phyloP scores from a whole-genome alignment of 805 yeast species.

The Lachancea quebecensis region DNA sequence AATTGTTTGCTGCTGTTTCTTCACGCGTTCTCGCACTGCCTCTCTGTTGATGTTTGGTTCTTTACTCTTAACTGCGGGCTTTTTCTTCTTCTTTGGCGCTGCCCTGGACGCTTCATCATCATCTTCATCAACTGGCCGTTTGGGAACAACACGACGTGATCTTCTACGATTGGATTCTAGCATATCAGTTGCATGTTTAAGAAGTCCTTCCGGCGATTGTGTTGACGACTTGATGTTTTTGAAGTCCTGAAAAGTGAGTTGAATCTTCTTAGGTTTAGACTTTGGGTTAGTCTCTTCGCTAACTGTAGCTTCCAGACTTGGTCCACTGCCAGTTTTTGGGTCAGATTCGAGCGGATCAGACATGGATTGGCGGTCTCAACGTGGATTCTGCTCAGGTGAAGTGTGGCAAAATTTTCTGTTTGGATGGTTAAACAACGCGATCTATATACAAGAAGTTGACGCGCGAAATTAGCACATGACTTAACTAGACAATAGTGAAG shows the following conservation, averaged over 20 bases:
- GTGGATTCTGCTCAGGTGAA: not conserved
- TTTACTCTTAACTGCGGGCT: constrained; percentile 5
- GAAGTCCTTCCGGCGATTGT: constrained; percentile 3
- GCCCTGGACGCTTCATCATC: constrained; percentile 6
- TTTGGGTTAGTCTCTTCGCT: not conserved
- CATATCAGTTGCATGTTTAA: constrained; percentile 2
- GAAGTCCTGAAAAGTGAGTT: constrained; percentile 27
- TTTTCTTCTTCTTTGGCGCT: constrained; percentile 5
- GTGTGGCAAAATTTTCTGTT: constrained; percentile 1
- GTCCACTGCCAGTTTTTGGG: not conserved
- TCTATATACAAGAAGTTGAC: no score
- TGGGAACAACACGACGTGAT: constrained; percentile 9
- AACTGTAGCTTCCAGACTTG: not conserved
- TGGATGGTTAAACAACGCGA: not conserved
- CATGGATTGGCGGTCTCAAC: not conserved
- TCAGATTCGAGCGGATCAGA: not conserved
- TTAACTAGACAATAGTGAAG: not conserved
- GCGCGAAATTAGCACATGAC: not conserved
- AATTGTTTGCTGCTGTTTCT: not conserved
- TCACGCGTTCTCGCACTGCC: constrained; percentile 5
- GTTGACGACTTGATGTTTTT: constrained; percentile 18
- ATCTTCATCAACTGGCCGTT: constrained; percentile 9
- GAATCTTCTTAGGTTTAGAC: constrained; percentile 10
- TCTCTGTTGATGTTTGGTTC: constrained; percentile 6
- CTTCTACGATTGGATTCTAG: constrained; percentile 7